These are phyloP conservation scores for Ogataea neopini DNA, from an alignment of 805 yeast genomes.

Conservation along the genomic window DNA sequence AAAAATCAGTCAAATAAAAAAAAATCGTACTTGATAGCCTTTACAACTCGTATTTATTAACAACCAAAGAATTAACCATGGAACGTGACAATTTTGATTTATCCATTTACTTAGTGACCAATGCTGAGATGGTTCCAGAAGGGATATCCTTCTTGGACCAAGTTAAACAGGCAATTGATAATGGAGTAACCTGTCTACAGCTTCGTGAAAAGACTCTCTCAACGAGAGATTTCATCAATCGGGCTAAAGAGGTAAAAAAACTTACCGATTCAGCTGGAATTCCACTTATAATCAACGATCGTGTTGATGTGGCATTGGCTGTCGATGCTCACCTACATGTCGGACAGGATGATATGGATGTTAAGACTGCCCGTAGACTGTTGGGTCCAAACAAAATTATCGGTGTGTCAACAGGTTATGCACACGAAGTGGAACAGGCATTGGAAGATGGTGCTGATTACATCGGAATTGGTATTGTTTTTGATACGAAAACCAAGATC, in stretches of 20 bases:
- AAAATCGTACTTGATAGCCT: not conserved
- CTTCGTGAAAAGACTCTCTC: conserved; percentile 75
- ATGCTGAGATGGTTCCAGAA: conserved; percentile 70
- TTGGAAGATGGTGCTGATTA: conserved; percentile 61
- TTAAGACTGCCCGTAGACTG: conserved; percentile 54
- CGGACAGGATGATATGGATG: conserved; percentile 87
- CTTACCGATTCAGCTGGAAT: conserved; percentile 60
- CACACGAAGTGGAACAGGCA: conserved; percentile 55
- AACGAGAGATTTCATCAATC: conserved; percentile 63
- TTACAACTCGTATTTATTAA: not conserved
- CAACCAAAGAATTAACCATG: not conserved
- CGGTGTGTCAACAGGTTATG: conserved; percentile 72
- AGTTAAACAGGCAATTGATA: conserved; percentile 59
- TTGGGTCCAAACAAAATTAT: conserved; percentile 74
- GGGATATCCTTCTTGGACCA: conserved; percentile 57
- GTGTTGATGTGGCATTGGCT: conserved; percentile 88
- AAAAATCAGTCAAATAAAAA: not conserved
- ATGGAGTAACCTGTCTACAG: conserved; percentile 82
- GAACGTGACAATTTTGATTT: conserved; percentile 43
- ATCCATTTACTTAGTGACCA: conserved; percentile 76
- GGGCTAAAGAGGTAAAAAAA: conserved; percentile 61
- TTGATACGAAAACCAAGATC: conserved; percentile 69
- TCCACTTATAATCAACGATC: conserved; percentile 82
- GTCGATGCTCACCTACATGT: conserved; percentile 88
- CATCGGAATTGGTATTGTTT: conserved; percentile 82